These are phyloP conservation scores for Clathrus columnatus DNA, from an alignment of 768 basidiomycete genomes.

Conservation along the genomic window DNA sequence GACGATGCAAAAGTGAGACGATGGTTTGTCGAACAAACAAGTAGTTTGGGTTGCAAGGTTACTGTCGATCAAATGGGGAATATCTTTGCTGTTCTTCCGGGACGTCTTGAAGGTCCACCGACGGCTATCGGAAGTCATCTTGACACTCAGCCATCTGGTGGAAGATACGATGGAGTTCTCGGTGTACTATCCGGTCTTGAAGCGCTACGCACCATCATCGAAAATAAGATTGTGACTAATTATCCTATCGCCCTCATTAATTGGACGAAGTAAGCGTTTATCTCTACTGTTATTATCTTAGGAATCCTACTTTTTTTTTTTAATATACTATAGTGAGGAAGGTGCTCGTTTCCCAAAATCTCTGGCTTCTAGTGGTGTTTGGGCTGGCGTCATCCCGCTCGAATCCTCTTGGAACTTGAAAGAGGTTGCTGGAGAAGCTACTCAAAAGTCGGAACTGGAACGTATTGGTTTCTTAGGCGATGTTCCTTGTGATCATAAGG, in stretches of 20 bases:
- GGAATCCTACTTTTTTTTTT: neutral
- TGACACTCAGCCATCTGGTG: slow-evolving; percentile 17
- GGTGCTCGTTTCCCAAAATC: slow-evolving; percentile 16
- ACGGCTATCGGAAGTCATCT: slow-evolving; percentile 17
- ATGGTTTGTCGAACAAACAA: slow-evolving; percentile 15
- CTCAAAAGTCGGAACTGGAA: slow-evolving; percentile 14
- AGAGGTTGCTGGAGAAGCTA: slow-evolving; percentile 7
- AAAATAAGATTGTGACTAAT: slow-evolving; percentile 14
- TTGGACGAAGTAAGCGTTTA: slow-evolving; percentile 15
- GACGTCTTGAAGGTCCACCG: slow-evolving; percentile 11
- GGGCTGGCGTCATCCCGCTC: slow-evolving; percentile 13
- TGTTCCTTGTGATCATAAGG: slow-evolving; percentile 10
- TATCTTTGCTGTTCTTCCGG: slow-evolving; percentile 14
- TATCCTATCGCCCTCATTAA: slow-evolving; percentile 15
- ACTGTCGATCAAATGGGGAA: slow-evolving; percentile 14
- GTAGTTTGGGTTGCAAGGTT: slow-evolving; percentile 12
- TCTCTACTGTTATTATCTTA: neutral
- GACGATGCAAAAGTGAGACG: slow-evolving; percentile 12
- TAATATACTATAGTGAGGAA: slow-evolving; percentile 11
- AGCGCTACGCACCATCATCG: slow-evolving; percentile 12
- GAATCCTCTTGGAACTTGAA: slow-evolving; percentile 11
- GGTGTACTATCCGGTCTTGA: slow-evolving; percentile 15
- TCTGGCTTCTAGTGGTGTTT: slow-evolving; percentile 11
- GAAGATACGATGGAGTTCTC: slow-evolving; percentile 17
- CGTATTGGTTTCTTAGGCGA: slow-evolving; percentile 15